Conservation (phyloP, 345 rosid genomes). For the Mallotus nudiflorus region DNA sequence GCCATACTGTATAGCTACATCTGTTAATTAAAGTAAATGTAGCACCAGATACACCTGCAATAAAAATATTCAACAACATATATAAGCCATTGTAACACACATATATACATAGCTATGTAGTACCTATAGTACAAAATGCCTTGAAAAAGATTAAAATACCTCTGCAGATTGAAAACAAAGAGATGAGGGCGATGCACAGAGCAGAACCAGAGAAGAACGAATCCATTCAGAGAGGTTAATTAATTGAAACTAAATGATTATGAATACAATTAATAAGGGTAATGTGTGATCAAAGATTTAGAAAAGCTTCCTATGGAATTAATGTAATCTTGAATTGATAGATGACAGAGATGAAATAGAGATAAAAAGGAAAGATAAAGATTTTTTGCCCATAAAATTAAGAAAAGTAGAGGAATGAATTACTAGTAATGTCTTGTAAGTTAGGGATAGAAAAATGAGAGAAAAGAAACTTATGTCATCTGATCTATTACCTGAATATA, state of each 20-base stretch:
- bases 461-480: neutral
- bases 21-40: conserved; percentile 29
- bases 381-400: too few species aligned
- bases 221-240: conserved; percentile 28
- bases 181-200: conserved; percentile 30
- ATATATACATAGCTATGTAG: neutral
- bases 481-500: neutral
- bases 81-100: neutral
- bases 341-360: neutral
- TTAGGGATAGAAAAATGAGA: neutral
- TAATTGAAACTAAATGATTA: neutral
- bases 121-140: neutral
- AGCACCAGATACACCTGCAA: conserved; percentile 18
- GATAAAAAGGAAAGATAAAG: too few species aligned
- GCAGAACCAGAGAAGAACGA: conserved; percentile 10
- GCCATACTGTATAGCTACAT: conserved; percentile 34
- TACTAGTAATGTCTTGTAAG: neutral
- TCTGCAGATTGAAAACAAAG: conserved; percentile 32
- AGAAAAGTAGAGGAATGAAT: too few species aligned
- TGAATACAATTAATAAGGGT: neutral
- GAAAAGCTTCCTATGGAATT: neutral
- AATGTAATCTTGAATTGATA: conserved; percentile 17
- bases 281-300: neutral
- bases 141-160: conserved; percentile 24
- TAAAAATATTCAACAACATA: neutral